Percentiles rank a stretch among this genome's conserved stretches.
Evolutionary conservation across 371 early-diverging fungal genomes (phyloP).

Genomic region (Actinomortierella wolfii): DNA sequence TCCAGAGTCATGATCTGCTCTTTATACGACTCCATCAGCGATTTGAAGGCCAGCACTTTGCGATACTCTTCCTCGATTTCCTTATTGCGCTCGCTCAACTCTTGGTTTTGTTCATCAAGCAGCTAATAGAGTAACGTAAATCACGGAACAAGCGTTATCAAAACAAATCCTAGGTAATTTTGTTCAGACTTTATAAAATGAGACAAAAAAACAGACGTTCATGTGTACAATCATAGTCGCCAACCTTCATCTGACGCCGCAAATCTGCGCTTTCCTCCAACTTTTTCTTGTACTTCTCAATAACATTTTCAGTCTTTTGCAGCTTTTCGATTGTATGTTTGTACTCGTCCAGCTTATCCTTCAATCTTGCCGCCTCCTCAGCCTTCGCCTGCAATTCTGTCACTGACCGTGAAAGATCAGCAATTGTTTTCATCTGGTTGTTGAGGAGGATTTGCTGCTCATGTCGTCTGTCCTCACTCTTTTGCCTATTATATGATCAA

Average conservation of each 20-base stretch:
- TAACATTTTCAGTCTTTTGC: conserved; percentile 88
- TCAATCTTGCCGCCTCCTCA: conserved; percentile 72
- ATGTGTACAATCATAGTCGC: no score
- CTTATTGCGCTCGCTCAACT: conserved; percentile 66
- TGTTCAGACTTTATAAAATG: no score
- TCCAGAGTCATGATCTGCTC: conserved; percentile 80
- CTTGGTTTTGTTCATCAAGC: conserved; percentile 80
- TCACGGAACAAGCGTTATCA: not conserved
- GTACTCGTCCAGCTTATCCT: conserved; percentile 91
- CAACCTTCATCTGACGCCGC: conserved; percentile 74
- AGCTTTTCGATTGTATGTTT: conserved; percentile 87
- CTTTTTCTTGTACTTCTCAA: conserved; percentile 94
- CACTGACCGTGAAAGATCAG: conserved; percentile 59
- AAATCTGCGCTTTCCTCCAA: conserved; percentile 86
- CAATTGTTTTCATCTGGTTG: conserved; percentile 61
- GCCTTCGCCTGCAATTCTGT: conserved; percentile 61
- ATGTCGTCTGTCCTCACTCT: conserved; percentile 77
- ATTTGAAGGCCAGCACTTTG: conserved; percentile 77
- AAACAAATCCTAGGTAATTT: not conserved
- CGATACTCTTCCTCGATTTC: conserved; percentile 87
- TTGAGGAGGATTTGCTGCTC: conserved; percentile 72
- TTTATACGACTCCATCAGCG: conserved; percentile 86
- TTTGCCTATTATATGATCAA: conserved; percentile 51
- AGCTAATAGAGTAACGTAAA: conserved; percentile 30
- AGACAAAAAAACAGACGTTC: no score